Conservation (phyloP, 129 eudicot genomes). For the Arctium minus region DNA sequence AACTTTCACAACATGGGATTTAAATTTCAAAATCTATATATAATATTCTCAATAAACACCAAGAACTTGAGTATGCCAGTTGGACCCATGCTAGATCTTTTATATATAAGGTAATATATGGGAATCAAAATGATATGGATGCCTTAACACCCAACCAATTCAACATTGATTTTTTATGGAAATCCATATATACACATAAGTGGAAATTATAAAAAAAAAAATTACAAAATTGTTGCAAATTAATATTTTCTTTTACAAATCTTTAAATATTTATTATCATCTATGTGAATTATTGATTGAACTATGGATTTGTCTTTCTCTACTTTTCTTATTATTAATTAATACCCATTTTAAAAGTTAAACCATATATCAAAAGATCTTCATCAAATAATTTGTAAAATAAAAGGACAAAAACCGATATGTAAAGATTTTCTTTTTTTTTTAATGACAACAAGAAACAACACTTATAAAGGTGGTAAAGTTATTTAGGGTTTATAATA, state of each 20-base stretch:
- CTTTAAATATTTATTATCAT: not conserved
- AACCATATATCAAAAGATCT: not conserved
- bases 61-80: not conserved
- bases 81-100: slow-evolving; percentile 16
- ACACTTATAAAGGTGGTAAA: not conserved
- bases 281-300: not conserved
- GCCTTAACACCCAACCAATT: slow-evolving; percentile 5
- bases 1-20: not conserved
- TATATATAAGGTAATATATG: not conserved
- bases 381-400: not conserved
- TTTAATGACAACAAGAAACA: not conserved
- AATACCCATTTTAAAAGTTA: not conserved
- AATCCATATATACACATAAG: not conserved
- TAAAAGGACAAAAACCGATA: not conserved
- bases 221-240: not conserved
- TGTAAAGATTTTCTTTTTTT: not conserved
- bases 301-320: not conserved
- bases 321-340: not conserved
- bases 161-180: not conserved
- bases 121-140: slow-evolving; percentile 8
- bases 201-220: not conserved
- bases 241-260: not conserved
- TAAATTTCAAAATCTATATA: not conserved
- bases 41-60: not conserved
- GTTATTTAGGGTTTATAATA: too few relatives aligned